A percentile compares a stretch with the other conserved stretches of the same genome.
Evolutionary conservation across 768 basidiomycete species (phyloP).

Genomic region (Boletus vinaceobasis): DNA sequence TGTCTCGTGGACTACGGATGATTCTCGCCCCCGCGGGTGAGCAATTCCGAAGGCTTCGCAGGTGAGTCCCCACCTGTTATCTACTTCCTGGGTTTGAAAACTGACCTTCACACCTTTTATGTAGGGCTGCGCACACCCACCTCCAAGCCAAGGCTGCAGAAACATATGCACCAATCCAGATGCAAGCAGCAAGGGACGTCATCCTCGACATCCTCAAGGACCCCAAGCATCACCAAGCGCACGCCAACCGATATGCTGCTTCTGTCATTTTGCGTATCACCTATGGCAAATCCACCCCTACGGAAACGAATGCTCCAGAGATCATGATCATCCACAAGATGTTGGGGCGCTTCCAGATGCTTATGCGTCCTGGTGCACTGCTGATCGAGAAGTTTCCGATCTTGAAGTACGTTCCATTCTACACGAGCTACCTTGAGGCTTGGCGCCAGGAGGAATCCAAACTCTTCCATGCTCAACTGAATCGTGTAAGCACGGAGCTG

Average conservation of each 20-base stretch:
- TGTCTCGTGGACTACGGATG: conserved; percentile 57
- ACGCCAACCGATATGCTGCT: conserved; percentile 46
- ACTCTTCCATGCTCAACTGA: conserved; percentile 53
- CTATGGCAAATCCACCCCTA: conserved; percentile 34
- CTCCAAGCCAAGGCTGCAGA: conserved; percentile 51
- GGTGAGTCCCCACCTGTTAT: conserved; percentile 30
- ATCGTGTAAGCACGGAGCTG: conserved; percentile 43
- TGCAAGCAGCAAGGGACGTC: conserved; percentile 32
- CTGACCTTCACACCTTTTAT: neutral
- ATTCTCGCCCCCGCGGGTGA: conserved; percentile 56
- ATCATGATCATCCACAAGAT: conserved; percentile 33
- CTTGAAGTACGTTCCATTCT: conserved; percentile 54
- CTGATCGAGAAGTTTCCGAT: conserved; percentile 37
- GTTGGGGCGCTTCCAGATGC: conserved; percentile 34
- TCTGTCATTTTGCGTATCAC: conserved; percentile 34
- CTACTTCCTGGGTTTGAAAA: neutral
- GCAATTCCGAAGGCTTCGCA: conserved; percentile 58
- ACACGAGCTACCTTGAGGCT: conserved; percentile 51
- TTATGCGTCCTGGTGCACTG: conserved; percentile 36
- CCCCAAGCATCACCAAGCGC: conserved; percentile 48
- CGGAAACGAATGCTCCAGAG: conserved; percentile 28
- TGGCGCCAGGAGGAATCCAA: conserved; percentile 55
- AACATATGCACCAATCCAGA: conserved; percentile 49
- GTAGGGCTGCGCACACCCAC: conserved; percentile 56
- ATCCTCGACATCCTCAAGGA: conserved; percentile 31